A percentile compares a stretch with the other conserved stretches of the same genome.
Conservation (phyloP, 2,329 filamentous ascomycete genomes). For the Xylogone sp. region DNA sequence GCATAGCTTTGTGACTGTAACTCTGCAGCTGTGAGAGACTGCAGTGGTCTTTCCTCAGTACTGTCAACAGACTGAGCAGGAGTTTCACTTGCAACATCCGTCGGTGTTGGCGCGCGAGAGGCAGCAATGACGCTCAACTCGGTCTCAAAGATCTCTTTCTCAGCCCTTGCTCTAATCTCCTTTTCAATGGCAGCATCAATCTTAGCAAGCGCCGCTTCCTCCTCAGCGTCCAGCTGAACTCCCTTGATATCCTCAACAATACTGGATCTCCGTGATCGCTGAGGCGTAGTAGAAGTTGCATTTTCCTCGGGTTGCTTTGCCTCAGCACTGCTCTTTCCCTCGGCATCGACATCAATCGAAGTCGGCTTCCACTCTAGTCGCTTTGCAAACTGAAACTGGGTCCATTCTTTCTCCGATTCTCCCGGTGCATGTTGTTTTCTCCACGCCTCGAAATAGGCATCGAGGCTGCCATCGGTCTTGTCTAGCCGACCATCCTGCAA, state of each 20-base stretch:
- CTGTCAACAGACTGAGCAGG: conserved; percentile 17
- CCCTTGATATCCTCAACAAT: conserved; percentile 24
- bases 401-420: conserved; percentile 76
- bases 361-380: conserved; percentile 84
- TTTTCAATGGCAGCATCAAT: conserved; percentile 81
- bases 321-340: conserved; percentile 15
- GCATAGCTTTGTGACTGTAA: conserved; percentile 69
- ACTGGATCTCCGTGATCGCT: conserved; percentile 23
- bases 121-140: conserved; percentile 27
- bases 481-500: conserved; percentile 55
- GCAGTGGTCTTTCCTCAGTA: background rate
- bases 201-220: conserved; percentile 65
- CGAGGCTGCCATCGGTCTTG: conserved; percentile 63
- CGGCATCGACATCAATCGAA: conserved; percentile 19
- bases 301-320: conserved; percentile 5
- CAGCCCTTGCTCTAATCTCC: conserved; percentile 57
- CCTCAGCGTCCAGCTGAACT: conserved; percentile 36
- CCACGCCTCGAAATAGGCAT: conserved; percentile 88
- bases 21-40: conserved; percentile 41
- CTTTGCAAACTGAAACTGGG: conserved; percentile 84
- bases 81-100: conserved; percentile 17
- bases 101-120: conserved; percentile 21
- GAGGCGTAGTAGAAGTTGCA: conserved; percentile 14
- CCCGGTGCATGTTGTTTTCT: conserved; percentile 70
- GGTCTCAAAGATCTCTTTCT: conserved; percentile 33